Percentiles rank a stretch among this genome's conserved stretches.
phyloP scores from a whole-genome alignment of 2,329 filamentous ascomycete species.

The Magnaporthiopsis poae region DNA sequence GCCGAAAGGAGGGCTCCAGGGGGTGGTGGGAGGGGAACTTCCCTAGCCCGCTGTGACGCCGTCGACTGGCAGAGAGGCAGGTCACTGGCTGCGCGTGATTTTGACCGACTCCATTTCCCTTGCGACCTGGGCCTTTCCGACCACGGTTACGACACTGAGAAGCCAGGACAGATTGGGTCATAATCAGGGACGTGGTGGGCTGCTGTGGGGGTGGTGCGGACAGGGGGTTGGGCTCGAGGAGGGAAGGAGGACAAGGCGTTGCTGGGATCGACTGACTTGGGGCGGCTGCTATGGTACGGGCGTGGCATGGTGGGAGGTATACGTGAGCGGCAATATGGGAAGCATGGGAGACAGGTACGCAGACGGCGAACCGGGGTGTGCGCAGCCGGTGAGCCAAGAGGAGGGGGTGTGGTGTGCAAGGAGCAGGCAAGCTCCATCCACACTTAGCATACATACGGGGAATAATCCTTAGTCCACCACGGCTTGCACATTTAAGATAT shows the following conservation, averaged over 20 bases:
- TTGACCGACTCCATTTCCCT: neutral
- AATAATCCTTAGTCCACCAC: neutral
- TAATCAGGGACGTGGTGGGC: neutral
- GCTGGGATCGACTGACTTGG: neutral
- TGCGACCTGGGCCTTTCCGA: neutral
- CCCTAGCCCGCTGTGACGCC: neutral
- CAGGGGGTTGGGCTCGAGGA: neutral
- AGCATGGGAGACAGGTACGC: neutral
- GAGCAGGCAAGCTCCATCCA: neutral
- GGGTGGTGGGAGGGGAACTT: neutral
- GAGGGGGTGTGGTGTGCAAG: neutral
- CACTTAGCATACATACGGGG: neutral
- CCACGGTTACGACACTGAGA: neutral
- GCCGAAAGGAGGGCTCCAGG: slow-evolving; percentile 5
- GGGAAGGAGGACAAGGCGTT: neutral
- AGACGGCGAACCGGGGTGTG: neutral
- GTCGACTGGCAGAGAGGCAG: neutral
- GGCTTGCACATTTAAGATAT: neutral
- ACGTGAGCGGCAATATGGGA: neutral
- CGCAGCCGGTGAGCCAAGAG: neutral
- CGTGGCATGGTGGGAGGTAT: neutral
- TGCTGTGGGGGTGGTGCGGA: neutral
- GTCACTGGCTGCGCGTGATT: neutral
- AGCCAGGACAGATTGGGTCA: neutral
- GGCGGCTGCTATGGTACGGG: neutral